phyloP scores from a whole-genome alignment of 306 rosid genomes.

The Castanea mollissima region DNA sequence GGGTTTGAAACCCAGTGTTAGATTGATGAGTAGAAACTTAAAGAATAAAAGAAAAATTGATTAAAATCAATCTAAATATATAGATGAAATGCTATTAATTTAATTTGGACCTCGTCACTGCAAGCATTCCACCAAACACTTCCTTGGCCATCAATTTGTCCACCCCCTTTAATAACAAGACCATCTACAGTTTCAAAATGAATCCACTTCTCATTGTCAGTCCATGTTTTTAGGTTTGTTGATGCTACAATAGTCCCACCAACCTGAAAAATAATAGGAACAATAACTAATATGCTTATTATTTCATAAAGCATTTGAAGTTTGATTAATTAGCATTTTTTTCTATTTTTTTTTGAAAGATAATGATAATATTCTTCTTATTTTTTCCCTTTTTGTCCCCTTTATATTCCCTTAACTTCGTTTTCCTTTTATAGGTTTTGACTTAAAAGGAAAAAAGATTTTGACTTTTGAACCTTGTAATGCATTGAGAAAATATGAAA shows the following conservation, averaged over 20 bases:
- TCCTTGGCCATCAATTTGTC: constrained; percentile 51
- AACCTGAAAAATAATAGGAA: constrained; percentile 11
- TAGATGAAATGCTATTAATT: not conserved
- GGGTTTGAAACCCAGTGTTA: not conserved
- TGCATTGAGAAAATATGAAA: no score
- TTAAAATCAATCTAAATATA: not conserved
- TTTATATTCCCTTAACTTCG: no score
- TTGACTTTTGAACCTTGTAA: no score
- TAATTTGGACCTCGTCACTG: constrained; percentile 10
- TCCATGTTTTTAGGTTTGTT: constrained; percentile 14
- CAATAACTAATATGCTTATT: not conserved
- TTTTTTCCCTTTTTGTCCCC: no score
- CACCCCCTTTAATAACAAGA: constrained; percentile 38
- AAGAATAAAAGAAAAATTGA: not conserved
- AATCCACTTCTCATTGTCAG: constrained; percentile 15
- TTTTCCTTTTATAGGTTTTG: no score
- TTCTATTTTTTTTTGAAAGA: no score
- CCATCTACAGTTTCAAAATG: constrained; percentile 10
- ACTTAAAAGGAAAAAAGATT: no score
- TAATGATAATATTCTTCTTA: no score
- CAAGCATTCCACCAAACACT: constrained; percentile 44
- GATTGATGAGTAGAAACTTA: not conserved
- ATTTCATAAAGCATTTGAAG: no score
- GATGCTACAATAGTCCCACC: constrained; percentile 41
- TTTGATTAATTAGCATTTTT: no score